These are phyloP conservation scores for Centrapalus pauciflorus DNA, from an alignment of 129 eudicot species.

Conservation along the genomic window DNA sequence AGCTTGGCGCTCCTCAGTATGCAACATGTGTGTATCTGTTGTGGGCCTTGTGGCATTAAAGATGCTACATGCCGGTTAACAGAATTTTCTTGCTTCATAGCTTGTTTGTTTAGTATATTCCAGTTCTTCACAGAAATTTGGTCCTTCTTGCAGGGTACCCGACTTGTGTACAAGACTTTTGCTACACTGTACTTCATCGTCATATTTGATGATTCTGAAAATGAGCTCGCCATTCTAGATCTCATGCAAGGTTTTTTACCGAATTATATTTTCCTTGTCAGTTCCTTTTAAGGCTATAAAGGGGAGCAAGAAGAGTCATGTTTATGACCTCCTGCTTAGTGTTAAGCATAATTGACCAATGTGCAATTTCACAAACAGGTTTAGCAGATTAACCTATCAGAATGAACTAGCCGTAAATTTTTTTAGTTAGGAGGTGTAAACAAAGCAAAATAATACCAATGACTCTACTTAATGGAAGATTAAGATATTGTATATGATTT, in stretches of 20 bases:
- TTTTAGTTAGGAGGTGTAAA: not conserved
- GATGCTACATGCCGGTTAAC: not conserved
- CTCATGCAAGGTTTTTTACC: constrained; percentile 77
- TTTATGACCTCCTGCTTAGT: not conserved
- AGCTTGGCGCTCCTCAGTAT: not conserved
- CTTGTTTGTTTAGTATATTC: constrained; percentile 11
- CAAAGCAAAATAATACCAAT: not conserved
- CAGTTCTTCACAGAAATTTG: not conserved
- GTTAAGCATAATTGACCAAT: not conserved
- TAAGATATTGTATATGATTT: too few relatives aligned
- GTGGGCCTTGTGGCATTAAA: not conserved
- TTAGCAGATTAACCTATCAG: not conserved
- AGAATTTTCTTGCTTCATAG: not conserved
- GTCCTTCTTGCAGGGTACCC: constrained; percentile 59
- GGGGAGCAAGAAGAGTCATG: not conserved
- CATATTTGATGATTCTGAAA: constrained; percentile 82
- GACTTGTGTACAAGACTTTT: constrained; percentile 84
- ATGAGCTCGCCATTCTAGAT: constrained; percentile 94
- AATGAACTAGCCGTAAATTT: not conserved
- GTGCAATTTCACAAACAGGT: not conserved
- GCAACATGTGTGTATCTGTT: not conserved
- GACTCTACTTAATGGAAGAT: not conserved
- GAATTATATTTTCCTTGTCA: not conserved
- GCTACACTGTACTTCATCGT: constrained; percentile 83
- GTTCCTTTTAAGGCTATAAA: not conserved